Evolutionary conservation across 177 flowering plant species (phyloP).

Genomic region (Vitis hybrid): DNA sequence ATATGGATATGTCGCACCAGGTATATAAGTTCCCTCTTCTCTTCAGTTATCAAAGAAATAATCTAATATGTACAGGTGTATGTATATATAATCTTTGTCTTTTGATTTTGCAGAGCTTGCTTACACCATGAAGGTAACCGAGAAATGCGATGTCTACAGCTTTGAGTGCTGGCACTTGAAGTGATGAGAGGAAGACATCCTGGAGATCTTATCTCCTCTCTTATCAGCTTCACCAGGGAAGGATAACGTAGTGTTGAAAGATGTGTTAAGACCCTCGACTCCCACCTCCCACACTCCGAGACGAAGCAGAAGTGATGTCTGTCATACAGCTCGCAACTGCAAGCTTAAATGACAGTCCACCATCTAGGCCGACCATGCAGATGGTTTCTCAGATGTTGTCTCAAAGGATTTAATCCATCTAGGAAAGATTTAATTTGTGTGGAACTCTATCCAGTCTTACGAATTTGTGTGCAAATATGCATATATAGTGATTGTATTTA

Average conservation of each 20-base stretch:
- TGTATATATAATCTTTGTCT: too few relatives aligned
- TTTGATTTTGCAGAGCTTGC: too few relatives aligned
- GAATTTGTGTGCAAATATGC: too few relatives aligned
- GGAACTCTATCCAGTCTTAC: too few relatives aligned
- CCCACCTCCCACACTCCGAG: neutral
- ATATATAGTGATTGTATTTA: too few relatives aligned
- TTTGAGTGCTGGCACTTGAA: constrained; percentile 4
- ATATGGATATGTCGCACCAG: constrained; percentile 27
- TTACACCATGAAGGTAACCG: too few relatives aligned
- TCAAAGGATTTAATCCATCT: neutral
- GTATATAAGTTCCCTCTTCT: neutral
- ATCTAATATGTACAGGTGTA: too few relatives aligned
- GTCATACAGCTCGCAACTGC: constrained; percentile 3
- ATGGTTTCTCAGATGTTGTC: neutral
- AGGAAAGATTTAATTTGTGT: too few relatives aligned
- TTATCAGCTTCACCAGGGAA: neutral
- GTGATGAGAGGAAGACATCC: constrained; percentile 22
- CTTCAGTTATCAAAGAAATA: neutral
- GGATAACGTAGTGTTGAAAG: constrained; percentile 5
- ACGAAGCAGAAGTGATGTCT: neutral
- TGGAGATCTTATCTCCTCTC: constrained; percentile 9
- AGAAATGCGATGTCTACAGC: too few relatives aligned
- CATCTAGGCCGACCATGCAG: constrained; percentile 4
- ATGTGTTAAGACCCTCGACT: constrained; percentile 13
- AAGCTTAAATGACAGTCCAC: neutral